Evolutionary conservation across 306 rosid genomes (phyloP), one percentile per base, ranked within the genome.

Genomic region (Quercus alba): DNA sequence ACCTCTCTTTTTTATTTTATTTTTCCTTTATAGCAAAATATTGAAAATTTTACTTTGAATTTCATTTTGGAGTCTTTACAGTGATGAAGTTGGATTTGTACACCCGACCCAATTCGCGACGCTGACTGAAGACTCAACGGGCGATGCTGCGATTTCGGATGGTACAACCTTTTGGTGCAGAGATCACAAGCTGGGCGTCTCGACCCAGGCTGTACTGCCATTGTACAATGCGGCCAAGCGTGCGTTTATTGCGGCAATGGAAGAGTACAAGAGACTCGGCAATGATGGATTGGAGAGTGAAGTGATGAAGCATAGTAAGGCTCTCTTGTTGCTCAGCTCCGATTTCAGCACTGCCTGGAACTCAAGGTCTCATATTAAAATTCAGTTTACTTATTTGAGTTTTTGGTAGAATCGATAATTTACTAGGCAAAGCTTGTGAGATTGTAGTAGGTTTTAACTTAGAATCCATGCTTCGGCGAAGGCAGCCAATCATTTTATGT

Each of bases 271-370:
- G 77, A 83, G 52, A 55, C 77, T 73, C 61, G 74, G 72, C 77
- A 62, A 78, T 83, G 75, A 75, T 66, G 55, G 57, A 54, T 57
- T 86, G 80, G 92, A 86, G 84, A 80, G 74, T 49, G 82, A 76
- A 14, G 89, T 91, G 80, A 78, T 93, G 93, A 93, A 85, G 83
- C 91, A 87, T 66, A 88, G 98, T 89, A 83, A 71, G 86, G 87
- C 93, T 51, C 85, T 93, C 75, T 75, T 93, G 77, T 78, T 93
- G 87, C 85, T 90, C 75, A 93, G 98, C 85, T 88, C 86, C 79
- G 99, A 95, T 84, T 93, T 90, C 56, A 80, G 90, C 64, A 91
- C 97, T 56, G 96, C 99, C 35, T 91, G 99, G 99, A 89, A 91
- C 89, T 89, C 89, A 78, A 95, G 98, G 92, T 33, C 38, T 33